A percentile compares a stretch with the other conserved stretches of the same genome.
These are phyloP conservation scores for Ceratocystis cacaofunesta DNA, from an alignment of 2,329 filamentous ascomycete genomes.

Conservation along the genomic window DNA sequence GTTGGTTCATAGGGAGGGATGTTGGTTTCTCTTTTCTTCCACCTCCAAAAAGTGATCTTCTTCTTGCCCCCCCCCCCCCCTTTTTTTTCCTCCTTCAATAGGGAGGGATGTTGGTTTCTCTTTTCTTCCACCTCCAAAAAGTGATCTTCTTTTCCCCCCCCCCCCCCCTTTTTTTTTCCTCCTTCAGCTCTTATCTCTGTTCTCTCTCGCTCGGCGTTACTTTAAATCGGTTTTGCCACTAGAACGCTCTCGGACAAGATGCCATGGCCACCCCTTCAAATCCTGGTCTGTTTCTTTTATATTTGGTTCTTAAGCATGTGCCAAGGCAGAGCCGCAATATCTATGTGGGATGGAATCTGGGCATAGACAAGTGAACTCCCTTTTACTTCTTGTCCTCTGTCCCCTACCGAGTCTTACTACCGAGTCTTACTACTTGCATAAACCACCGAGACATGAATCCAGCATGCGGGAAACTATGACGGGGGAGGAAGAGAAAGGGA, in stretches of 20 bases:
- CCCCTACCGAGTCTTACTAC: not conserved
- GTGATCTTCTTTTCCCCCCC: too few species aligned
- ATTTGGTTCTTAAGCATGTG: not conserved
- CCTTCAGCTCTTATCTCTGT: not conserved
- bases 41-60: not conserved
- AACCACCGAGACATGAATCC: too few species aligned
- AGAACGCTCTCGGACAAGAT: not conserved
- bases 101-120: not conserved
- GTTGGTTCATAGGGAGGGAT: not conserved
- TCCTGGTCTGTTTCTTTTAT: not conserved
- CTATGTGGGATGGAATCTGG: not conserved
- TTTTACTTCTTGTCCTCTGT: not conserved
- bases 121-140: not conserved
- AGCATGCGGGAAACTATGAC: too few species aligned
- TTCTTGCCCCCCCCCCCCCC: not conserved
- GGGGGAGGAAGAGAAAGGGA: too few species aligned
- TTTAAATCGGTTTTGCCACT: not conserved
- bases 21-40: not conserved
- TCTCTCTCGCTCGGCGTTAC: not conserved
- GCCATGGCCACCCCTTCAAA: not conserved
- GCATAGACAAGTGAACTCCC: not conserved
- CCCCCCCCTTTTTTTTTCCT: not conserved
- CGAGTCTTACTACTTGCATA: too few species aligned
- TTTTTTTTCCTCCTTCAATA: too few species aligned
- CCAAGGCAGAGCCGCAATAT: constrained; percentile 3